A percentile compares a stretch with the other conserved stretches of the same genome.
Evolutionary conservation across 2,329 filamentous ascomycete species (phyloP).

Genomic region (Teratosphaeria destructans): DNA sequence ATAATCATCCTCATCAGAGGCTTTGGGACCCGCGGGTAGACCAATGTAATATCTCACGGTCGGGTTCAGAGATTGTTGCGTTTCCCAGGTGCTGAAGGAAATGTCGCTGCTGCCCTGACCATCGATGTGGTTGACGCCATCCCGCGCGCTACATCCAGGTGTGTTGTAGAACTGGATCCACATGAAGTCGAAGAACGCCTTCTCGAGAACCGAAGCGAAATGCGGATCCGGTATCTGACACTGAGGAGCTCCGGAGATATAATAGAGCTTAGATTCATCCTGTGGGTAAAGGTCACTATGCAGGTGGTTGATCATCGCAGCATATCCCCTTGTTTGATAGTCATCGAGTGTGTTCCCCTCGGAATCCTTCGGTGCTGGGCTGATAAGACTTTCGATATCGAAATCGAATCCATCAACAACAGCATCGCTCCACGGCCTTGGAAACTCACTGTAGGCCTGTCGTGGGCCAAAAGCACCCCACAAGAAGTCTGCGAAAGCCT

Average conservation of each 20-base stretch:
- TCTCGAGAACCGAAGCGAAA: conserved; percentile 27
- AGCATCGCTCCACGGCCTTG: conserved; percentile 38
- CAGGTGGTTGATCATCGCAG: conserved; percentile 38
- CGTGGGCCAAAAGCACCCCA: conserved; percentile 36
- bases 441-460: conserved; percentile 16
- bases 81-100: conserved; percentile 5
- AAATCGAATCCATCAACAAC: conserved; percentile 45
- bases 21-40: conserved; percentile 27
- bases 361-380: conserved; percentile 24
- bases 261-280: conserved; percentile 31
- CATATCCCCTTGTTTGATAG: conserved; percentile 27
- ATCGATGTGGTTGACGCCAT: conserved; percentile 28
- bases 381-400: conserved; percentile 34
- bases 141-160: conserved; percentile 37
- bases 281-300: conserved; percentile 30
- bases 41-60: conserved; percentile 45
- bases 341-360: conserved; percentile 17
- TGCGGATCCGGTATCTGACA: conserved; percentile 38
- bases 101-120: conserved; percentile 19
- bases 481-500: conserved; percentile 33
- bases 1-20: conserved; percentile 22
- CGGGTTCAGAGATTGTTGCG: conserved; percentile 24
- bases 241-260: conserved; percentile 41
- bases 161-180: conserved; percentile 40
- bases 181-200: conserved; percentile 34